A percentile compares a stretch with the other conserved stretches of the same genome.
Conservation (phyloP, 2,329 filamentous ascomycete species). For the Sclerotinia subarctica region DNA sequence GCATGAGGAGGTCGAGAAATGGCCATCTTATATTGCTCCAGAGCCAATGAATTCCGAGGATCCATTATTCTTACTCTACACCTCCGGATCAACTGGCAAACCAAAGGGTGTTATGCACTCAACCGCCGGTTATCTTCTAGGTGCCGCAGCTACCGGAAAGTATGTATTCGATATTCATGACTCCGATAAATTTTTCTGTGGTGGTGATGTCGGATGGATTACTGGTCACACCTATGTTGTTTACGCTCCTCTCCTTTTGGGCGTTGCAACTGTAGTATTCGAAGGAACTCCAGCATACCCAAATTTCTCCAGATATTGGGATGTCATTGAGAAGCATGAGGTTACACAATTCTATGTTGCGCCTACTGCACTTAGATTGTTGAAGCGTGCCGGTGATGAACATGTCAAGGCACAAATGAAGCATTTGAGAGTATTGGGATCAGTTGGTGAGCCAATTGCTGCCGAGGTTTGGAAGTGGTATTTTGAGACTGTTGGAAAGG, state of each 20-base stretch:
- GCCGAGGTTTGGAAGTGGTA: slow-evolving; percentile 99
- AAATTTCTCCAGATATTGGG: slow-evolving; percentile 98
- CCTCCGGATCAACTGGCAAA: slow-evolving; percentile 95
- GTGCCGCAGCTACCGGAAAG: slow-evolving; percentile 90
- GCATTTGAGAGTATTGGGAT: slow-evolving; percentile 83
- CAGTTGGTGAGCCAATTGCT: slow-evolving; percentile 95
- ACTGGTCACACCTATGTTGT: slow-evolving; percentile 98
- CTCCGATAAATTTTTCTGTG: slow-evolving; percentile 92
- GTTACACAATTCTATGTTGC: slow-evolving; percentile 99
- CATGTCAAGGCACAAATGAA: slow-evolving; percentile 89
- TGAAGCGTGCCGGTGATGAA: slow-evolving; percentile 94
- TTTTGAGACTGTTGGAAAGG: slow-evolving; percentile 89
- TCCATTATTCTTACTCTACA: slow-evolving; percentile 95
- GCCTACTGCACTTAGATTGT: slow-evolving; percentile 83
- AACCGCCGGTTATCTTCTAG: slow-evolving; percentile 90
- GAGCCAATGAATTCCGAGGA: slow-evolving; percentile 91
- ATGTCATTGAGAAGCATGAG: slow-evolving; percentile 91
- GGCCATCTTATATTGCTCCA: slow-evolving; percentile 85
- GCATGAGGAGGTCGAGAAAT: slow-evolving; percentile 98
- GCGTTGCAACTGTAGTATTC: slow-evolving; percentile 93
- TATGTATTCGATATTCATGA: slow-evolving; percentile 99
- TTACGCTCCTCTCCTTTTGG: slow-evolving; percentile 88
- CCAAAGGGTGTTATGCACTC: slow-evolving; percentile 99
- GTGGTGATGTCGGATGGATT: slow-evolving; percentile 98
- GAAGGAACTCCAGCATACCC: slow-evolving; percentile 97